phyloP scores from a whole-genome alignment of 495 filamentous ascomycete genomes.

The Xylaria palmicola region DNA sequence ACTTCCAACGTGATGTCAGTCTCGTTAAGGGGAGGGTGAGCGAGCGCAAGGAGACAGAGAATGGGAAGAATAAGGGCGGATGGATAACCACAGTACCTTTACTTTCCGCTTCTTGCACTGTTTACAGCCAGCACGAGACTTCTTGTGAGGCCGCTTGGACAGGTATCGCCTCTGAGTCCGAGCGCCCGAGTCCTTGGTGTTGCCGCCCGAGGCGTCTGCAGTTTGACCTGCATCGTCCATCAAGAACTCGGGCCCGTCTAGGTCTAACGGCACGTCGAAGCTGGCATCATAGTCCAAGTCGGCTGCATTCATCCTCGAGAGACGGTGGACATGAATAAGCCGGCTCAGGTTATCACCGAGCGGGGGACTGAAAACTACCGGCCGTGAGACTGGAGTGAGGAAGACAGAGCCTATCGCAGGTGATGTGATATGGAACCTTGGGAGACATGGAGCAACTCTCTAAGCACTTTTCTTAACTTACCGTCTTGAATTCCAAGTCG shows the following conservation, averaged over 20 bases:
- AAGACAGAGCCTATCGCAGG: not conserved
- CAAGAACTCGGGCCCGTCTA: not conserved
- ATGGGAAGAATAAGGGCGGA: too few species aligned
- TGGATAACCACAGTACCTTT: too few species aligned
- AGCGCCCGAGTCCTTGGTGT: not conserved
- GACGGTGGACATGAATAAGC: not conserved
- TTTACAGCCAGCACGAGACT: conserved; percentile 48
- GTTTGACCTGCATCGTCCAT: too few species aligned
- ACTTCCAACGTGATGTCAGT: conserved; percentile 30
- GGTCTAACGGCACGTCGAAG: not conserved
- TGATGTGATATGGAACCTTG: not conserved
- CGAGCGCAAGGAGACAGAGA: not conserved
- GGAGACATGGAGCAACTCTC: not conserved
- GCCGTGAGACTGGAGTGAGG: not conserved
- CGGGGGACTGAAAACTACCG: not conserved
- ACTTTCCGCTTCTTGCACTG: conserved; percentile 51
- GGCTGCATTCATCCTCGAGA: not conserved
- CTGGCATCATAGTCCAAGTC: not conserved
- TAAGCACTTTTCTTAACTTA: not conserved
- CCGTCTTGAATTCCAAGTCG: too few species aligned
- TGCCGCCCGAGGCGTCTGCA: not conserved
- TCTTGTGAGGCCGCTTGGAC: conserved; percentile 52
- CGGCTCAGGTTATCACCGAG: not conserved
- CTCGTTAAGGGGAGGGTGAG: not conserved
- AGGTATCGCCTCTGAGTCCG: conserved; percentile 36